Evolutionary conservation across 352 stramenopile species (phyloP).

Genomic region (Phytophthora chlamydospora): DNA sequence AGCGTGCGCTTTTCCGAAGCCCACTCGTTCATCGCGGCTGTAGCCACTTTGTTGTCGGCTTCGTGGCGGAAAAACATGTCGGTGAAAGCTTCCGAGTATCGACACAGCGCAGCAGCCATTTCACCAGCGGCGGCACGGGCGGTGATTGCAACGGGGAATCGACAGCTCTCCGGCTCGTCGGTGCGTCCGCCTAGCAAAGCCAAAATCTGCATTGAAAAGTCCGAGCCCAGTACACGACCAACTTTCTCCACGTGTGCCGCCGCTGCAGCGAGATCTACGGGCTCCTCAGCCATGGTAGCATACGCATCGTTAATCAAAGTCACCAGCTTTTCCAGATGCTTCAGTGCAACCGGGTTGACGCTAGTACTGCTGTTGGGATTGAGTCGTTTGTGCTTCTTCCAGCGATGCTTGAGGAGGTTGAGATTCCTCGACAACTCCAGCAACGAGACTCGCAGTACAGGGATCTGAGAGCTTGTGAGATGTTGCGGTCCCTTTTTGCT

Average conservation of each 20-base stretch:
- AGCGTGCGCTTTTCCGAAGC: slow-evolving; percentile 47
- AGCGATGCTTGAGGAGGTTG: slow-evolving; percentile 65
- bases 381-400: slow-evolving; percentile 58
- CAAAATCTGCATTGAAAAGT: slow-evolving; percentile 76
- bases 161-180: slow-evolving; percentile 38
- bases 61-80: slow-evolving; percentile 50
- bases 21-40: slow-evolving; percentile 35
- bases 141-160: slow-evolving; percentile 38
- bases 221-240: slow-evolving; percentile 56
- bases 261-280: slow-evolving; percentile 52
- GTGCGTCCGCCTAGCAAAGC: slow-evolving; percentile 42
- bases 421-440: slow-evolving; percentile 77
- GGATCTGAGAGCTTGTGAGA: slow-evolving; percentile 50
- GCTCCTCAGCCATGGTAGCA: slow-evolving; percentile 56
- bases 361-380: slow-evolving; percentile 29
- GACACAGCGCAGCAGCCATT: slow-evolving; percentile 44
- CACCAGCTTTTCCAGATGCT: slow-evolving; percentile 75
- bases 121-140: slow-evolving; percentile 35
- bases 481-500: slow-evolving; percentile 30
- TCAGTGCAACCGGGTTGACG: slow-evolving; percentile 62
- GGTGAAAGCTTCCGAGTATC: slow-evolving; percentile 66
- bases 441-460: slow-evolving; percentile 71
- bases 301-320: slow-evolving; percentile 79
- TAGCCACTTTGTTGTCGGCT: slow-evolving; percentile 28
- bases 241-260: slow-evolving; percentile 63